Percentiles rank a stretch among this genome's conserved stretches.
Evolutionary conservation across 2,329 filamentous ascomycete genomes (phyloP).

Genomic region (Aspergillus ustus): DNA sequence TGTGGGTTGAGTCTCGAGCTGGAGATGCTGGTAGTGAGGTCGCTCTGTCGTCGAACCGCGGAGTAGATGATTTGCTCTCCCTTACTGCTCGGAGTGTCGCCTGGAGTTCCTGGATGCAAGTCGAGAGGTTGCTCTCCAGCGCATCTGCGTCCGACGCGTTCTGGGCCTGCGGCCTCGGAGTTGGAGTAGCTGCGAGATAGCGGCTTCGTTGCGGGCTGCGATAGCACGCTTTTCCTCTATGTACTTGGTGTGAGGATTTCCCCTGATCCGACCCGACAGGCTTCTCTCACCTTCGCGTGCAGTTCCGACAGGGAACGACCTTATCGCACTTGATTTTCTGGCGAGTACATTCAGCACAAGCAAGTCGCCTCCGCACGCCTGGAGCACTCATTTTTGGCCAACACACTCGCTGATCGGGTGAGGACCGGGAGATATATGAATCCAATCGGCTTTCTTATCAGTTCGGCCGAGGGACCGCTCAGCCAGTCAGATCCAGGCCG

Average conservation of each 20-base stretch:
- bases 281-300: constrained; percentile 25
- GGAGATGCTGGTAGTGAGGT: not conserved
- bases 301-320: constrained; percentile 47
- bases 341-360: constrained; percentile 33
- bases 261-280: not conserved
- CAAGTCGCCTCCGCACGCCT: constrained; percentile 28
- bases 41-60: not conserved
- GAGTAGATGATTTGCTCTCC: not conserved
- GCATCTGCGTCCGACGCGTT: not conserved
- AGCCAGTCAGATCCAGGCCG: not conserved
- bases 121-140: constrained; percentile 26
- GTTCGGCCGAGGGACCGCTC: constrained; percentile 11
- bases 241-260: not conserved
- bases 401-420: constrained; percentile 1
- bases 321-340: constrained; percentile 46
- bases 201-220: not conserved
- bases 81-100: constrained; percentile 22
- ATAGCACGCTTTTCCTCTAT: not conserved
- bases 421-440: not conserved
- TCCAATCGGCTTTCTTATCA: constrained; percentile 4
- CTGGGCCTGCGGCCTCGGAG: constrained; percentile 13
- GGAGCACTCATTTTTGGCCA: constrained; percentile 10
- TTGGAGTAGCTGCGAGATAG: not conserved
- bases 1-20: not conserved
- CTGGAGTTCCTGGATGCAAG: constrained; percentile 34